Evolutionary conservation across 495 filamentous ascomycete species (phyloP).

Genomic region (Hyaloscypha hepaticicola): DNA sequence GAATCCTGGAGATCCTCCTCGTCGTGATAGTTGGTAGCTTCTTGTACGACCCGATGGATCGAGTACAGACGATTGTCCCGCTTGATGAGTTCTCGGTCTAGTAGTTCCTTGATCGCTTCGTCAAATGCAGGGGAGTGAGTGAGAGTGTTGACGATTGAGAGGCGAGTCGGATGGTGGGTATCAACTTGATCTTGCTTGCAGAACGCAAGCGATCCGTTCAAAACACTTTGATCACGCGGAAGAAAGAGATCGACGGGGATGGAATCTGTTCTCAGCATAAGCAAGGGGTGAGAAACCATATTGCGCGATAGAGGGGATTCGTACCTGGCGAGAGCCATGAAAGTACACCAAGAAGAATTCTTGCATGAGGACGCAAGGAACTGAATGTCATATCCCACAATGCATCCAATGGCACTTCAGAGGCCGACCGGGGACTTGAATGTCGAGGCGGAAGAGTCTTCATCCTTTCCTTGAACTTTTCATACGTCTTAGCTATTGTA

Average conservation of each 20-base stretch:
- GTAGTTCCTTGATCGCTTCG: constrained; percentile 5
- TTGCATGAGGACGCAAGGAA: constrained; percentile 5
- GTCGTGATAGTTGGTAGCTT: constrained; percentile 16
- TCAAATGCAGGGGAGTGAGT: constrained; percentile 1
- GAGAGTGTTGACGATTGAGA: constrained; percentile 3
- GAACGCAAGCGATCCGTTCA: constrained; percentile 1
- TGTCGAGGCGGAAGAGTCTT: constrained; percentile 4
- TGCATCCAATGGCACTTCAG: constrained; percentile 5
- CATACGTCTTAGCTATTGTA: constrained; percentile 5
- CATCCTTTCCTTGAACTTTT: constrained; percentile 8
- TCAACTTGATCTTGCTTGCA: constrained; percentile 3
- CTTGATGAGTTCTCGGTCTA: constrained; percentile 17
- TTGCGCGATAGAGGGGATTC: not conserved
- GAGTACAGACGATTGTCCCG: constrained; percentile 11
- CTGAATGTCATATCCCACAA: constrained; percentile 20
- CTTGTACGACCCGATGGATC: constrained; percentile 27
- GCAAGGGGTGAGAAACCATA: not conserved
- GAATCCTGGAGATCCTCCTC: constrained; percentile 17
- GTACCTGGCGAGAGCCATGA: constrained; percentile 12
- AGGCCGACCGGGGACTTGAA: not conserved
- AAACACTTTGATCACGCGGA: constrained; percentile 4
- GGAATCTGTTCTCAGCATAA: not conserved
- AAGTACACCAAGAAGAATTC: constrained; percentile 9
- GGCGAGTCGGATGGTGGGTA: not conserved
- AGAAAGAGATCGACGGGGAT: constrained; percentile 12